Base-by-base conservation (phyloP, 305 asterid genomes). In the Lippia alba region DNA sequence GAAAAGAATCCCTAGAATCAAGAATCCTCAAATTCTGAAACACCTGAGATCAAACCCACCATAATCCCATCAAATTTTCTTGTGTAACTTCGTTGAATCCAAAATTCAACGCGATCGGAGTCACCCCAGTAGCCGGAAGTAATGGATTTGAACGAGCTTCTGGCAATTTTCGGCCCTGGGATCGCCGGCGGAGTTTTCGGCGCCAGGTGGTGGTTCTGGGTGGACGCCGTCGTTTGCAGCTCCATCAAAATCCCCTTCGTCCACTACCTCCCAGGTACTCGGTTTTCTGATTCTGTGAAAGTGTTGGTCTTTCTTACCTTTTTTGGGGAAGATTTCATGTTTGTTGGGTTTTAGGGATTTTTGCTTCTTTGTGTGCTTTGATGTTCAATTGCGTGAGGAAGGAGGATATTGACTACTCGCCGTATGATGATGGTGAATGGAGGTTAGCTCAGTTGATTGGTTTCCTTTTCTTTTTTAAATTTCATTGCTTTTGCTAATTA, bases 131-230 rank as follows among this genome's bases (percentile, higher is more conserved):
- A 16, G 5, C 12, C 12, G 10, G 36, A 20, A 12, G 6, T 19
- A 41, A 93, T 91, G 99, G 97, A 94, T 72, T 82, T 90, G 40
- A 76, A 75, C 30, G 97, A 94, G 87, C 67, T 94, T 67, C 75
- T 89, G 82, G 92, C 97, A 19, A 90, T 94, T 61, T 94, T 94
- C 84, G 99, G 97, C 17, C 97, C 99, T n/a, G 99, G 97, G 39
- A 67, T 94, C n/a, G 70, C 97, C 72, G 97, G 97, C 41, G 96
- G 96, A 12, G 94, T 94, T 15, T 94, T 94, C 79, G 99, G 97
- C 41, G 77, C 93, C 55, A 97, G 97, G 6, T 94, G 99, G 99
- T 94, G 99, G 99, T 94, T 94, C 75, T 94, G 99, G 99, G 97
- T 90, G 53, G 99, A 91, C 57, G 97, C 97, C 65, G 97, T 94